phyloP scores from a whole-genome alignment of 75 land plant species.

The Azolla pinnata region DNA sequence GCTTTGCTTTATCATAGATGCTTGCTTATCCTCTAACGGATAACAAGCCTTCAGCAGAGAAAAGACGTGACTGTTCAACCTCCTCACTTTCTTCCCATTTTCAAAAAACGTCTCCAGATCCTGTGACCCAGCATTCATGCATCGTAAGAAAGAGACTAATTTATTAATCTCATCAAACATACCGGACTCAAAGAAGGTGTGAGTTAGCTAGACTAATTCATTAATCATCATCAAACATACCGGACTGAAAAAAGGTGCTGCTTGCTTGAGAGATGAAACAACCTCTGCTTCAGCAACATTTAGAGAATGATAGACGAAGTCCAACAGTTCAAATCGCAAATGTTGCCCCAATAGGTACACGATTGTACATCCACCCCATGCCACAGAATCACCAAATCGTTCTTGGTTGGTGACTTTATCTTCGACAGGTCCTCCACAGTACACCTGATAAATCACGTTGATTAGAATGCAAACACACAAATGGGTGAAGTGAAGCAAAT shows the following conservation, averaged over 20 bases:
- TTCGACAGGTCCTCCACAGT: conserved; percentile 51
- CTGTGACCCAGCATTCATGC: conserved; percentile 14
- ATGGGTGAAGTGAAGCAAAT: too few relatives aligned
- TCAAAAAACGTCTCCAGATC: conserved; percentile 64
- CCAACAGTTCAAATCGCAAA: conserved; percentile 86
- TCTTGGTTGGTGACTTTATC: conserved; percentile 37
- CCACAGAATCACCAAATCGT: conserved; percentile 78
- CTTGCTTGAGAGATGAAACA: conserved; percentile 20
- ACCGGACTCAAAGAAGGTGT: neutral
- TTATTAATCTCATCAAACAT: conserved; percentile 2
- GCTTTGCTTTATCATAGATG: conserved; percentile 92
- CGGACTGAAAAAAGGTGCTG: conserved; percentile 13
- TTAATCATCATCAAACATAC: too few relatives aligned
- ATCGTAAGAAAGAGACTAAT: neutral
- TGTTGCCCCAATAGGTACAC: conserved; percentile 93
- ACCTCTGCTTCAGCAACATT: conserved; percentile 82
- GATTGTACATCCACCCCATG: conserved; percentile 97
- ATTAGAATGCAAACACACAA: neutral
- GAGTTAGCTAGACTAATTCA: too few relatives aligned
- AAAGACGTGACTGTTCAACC: conserved; percentile 89
- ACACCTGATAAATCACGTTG: conserved; percentile 47
- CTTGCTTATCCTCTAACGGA: conserved; percentile 85
- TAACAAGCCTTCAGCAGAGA: conserved; percentile 82
- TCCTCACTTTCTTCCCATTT: conserved; percentile 79
- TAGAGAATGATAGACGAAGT: conserved; percentile 89